Conservation (phyloP, 768 basidiomycete genomes). For the Pholiota conissans region DNA sequence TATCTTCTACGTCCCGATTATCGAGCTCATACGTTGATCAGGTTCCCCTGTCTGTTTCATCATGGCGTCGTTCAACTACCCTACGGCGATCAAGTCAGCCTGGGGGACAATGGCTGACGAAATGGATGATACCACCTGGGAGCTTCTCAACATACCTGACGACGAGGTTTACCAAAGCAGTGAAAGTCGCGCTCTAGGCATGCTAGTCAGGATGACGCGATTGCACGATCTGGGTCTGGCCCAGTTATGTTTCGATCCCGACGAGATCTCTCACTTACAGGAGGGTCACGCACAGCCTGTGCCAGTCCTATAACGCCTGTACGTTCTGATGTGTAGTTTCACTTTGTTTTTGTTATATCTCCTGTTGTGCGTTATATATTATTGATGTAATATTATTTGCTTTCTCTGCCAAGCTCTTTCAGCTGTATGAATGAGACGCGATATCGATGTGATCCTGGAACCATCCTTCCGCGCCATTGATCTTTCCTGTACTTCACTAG, state of each 20-base stretch:
- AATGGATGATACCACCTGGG: conserved; percentile 68
- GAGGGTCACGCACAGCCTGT: not conserved
- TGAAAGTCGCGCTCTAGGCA: conserved; percentile 42
- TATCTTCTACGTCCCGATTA: not conserved
- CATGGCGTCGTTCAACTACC: conserved; percentile 65
- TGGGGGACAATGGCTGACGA: conserved; percentile 74
- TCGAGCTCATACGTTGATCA: conserved; percentile 24
- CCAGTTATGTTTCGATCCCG: conserved; percentile 52
- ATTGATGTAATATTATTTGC: too few relatives aligned
- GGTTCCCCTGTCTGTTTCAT: conserved; percentile 81
- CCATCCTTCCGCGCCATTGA: too few relatives aligned
- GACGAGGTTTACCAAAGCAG: conserved; percentile 36
- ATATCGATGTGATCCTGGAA: too few relatives aligned
- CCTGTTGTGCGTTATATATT: too few relatives aligned
- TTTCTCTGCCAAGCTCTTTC: too few relatives aligned
- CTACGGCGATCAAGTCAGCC: conserved; percentile 58
- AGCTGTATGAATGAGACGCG: too few relatives aligned
- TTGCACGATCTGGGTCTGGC: conserved; percentile 72
- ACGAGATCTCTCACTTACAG: conserved; percentile 17
- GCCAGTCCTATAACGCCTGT: not conserved
- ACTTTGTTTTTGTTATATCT: too few relatives aligned
- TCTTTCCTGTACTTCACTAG: too few relatives aligned
- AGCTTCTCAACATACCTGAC: conserved; percentile 47
- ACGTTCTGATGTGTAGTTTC: too few relatives aligned
- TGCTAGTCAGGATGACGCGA: conserved; percentile 77